Percentiles rank a stretch among this genome's conserved stretches.
phyloP scores from a whole-genome alignment of 352 stramenopile species.

The Pythium dissimile region DNA sequence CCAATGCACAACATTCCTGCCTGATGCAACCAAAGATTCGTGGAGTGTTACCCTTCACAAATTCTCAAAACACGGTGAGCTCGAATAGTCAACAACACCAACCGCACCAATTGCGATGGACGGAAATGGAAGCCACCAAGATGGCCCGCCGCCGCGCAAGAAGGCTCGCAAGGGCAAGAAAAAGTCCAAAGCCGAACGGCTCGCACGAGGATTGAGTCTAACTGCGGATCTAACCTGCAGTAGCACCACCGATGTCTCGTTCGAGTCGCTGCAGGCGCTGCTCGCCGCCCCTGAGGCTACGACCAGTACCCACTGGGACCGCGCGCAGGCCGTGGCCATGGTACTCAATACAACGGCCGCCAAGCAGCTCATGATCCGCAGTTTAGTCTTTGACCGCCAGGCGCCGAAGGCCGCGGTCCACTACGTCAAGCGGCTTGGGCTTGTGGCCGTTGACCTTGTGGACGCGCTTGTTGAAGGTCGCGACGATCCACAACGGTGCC shows the following conservation, averaged over 20 bases:
- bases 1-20: neutral
- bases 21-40: neutral
- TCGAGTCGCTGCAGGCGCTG: constrained; percentile 22
- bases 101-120: no score
- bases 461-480: constrained; percentile 9
- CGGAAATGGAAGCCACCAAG: neutral
- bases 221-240: neutral
- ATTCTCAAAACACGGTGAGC: no score
- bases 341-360: constrained; percentile 34
- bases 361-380: constrained; percentile 31
- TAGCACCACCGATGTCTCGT: neutral
- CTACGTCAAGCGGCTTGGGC: constrained; percentile 55
- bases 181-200: constrained; percentile 44
- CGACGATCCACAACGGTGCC: constrained; percentile 1
- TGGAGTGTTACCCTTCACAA: neutral
- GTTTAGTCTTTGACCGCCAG: constrained; percentile 34
- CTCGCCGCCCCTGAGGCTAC: constrained; percentile 18
- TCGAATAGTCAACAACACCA: no score
- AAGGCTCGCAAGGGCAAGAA: constrained; percentile 27
- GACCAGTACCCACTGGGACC: constrained; percentile 56
- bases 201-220: constrained; percentile 21
- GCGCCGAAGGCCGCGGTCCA: constrained; percentile 55
- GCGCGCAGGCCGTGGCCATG: constrained; percentile 49
- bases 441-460: constrained; percentile 33
- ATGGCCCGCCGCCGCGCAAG: constrained; percentile 13